Percentiles rank a stretch among this genome's conserved stretches.
These are phyloP conservation scores for Cystofilobasidium bisporidii DNA, from an alignment of 768 basidiomycete species.

Conservation along the genomic window DNA sequence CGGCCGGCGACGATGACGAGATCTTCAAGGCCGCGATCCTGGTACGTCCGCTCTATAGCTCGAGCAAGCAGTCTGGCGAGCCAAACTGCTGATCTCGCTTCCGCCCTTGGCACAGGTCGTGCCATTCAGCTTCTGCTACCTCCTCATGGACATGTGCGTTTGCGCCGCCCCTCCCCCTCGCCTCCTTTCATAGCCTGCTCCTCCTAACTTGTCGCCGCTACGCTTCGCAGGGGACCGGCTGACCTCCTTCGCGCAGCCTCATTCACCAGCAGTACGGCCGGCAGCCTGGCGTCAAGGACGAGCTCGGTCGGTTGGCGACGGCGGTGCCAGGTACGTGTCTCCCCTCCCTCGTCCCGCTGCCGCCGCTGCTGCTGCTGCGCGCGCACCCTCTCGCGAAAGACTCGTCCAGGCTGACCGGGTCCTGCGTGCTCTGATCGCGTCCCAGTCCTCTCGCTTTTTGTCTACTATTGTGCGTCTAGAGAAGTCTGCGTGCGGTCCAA, in stretches of 20 bases:
- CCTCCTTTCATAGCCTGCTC: too few relatives aligned
- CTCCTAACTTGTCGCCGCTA: too few relatives aligned
- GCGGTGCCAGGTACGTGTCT: conserved; percentile 13
- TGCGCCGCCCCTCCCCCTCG: too few relatives aligned
- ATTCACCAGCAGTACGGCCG: conserved; percentile 27
- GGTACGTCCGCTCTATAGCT: background rate
- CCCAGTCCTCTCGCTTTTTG: conserved; percentile 13
- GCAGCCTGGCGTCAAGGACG: conserved; percentile 17
- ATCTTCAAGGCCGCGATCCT: conserved; percentile 3
- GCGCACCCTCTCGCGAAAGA: too few relatives aligned
- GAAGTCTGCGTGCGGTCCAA: background rate
- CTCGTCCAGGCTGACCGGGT: background rate
- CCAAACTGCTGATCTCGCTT: background rate
- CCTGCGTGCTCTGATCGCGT: background rate
- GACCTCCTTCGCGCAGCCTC: conserved; percentile 8
- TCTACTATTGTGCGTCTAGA: conserved; percentile 18
- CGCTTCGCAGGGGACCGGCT: too few relatives aligned
- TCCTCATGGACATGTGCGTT: conserved; percentile 27
- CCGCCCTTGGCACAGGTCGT: conserved; percentile 18
- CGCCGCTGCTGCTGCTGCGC: background rate
- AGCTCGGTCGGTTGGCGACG: conserved; percentile 23
- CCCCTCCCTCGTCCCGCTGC: too few relatives aligned
- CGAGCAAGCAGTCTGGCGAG: too few relatives aligned
- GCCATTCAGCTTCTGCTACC: conserved; percentile 23
- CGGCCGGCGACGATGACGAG: background rate